Conservation (phyloP, 768 basidiomycete species). For the Phylloporus scabripes region DNA sequence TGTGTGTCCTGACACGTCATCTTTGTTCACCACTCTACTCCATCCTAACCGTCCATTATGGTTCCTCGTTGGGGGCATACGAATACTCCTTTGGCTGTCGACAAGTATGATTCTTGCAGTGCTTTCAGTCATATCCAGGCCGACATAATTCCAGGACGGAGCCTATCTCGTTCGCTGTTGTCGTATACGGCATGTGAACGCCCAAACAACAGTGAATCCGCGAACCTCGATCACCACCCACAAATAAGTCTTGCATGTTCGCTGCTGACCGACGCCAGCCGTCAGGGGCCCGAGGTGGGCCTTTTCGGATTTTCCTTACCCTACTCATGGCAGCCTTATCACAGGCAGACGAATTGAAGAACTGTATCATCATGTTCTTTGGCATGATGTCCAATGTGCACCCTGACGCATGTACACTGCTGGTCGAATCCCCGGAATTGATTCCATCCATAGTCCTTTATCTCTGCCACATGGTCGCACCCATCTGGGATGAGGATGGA, state of each 20-base stretch:
- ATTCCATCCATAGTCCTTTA: slow-evolving; percentile 62
- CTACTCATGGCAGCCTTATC: slow-evolving; percentile 3
- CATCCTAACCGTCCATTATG: slow-evolving; percentile 46
- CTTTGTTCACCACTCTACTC: slow-evolving; percentile 45
- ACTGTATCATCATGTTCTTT: slow-evolving; percentile 37
- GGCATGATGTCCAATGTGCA: slow-evolving; percentile 36
- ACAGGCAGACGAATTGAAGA: slow-evolving; percentile 35
- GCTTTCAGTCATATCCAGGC: slow-evolving; percentile 1
- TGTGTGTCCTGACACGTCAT: slow-evolving; percentile 34
- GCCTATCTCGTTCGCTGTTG: slow-evolving; percentile 41
- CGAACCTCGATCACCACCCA: slow-evolving; percentile 30
- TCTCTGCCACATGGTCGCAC: slow-evolving; percentile 45
- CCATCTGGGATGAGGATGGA: slow-evolving; percentile 65
- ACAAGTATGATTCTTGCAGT: slow-evolving; percentile 31
- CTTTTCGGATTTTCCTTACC: neutral
- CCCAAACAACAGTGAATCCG: slow-evolving; percentile 14
- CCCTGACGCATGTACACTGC: slow-evolving; percentile 32
- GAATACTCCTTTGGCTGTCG: slow-evolving; percentile 50
- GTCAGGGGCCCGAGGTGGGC: slow-evolving; percentile 39
- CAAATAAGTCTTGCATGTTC: slow-evolving; percentile 48
- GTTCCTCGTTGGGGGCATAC: slow-evolving; percentile 44
- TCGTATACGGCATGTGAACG: slow-evolving; percentile 28
- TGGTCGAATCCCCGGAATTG: slow-evolving; percentile 47
- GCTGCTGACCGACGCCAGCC: slow-evolving; percentile 40
- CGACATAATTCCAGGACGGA: slow-evolving; percentile 34